These are phyloP conservation scores for Polyrhizophydium stewartii DNA, from an alignment of 371 early-diverging fungal genomes.

Conservation along the genomic window DNA sequence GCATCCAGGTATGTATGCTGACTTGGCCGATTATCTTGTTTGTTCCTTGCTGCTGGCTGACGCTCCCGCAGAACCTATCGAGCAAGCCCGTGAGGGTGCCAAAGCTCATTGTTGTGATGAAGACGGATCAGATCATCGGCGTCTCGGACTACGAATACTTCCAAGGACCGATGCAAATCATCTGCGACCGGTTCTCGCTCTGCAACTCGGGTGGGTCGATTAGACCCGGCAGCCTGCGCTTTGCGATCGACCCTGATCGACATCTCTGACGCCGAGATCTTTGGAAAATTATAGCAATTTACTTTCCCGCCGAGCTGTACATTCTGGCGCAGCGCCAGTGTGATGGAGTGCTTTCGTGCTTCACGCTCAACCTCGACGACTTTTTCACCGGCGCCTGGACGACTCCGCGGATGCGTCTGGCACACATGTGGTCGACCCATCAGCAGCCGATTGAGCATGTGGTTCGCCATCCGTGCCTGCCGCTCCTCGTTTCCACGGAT, in stretches of 20 bases:
- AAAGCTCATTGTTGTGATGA: conserved; percentile 62
- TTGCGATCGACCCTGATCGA: too few relatives aligned
- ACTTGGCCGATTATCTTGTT: background rate
- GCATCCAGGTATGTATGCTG: conserved; percentile 56
- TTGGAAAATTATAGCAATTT: conserved; percentile 35
- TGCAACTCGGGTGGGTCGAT: conserved; percentile 6
- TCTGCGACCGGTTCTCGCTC: conserved; percentile 41
- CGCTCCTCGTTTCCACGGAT: conserved; percentile 13
- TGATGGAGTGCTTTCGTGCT: conserved; percentile 62
- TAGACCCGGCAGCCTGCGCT: too few relatives aligned
- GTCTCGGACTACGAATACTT: conserved; percentile 58
- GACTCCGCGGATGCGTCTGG: conserved; percentile 52
- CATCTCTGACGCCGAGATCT: background rate
- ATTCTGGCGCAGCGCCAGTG: conserved; percentile 52
- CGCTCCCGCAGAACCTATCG: conserved; percentile 48
- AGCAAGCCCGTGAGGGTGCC: conserved; percentile 59
- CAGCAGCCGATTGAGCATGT: conserved; percentile 39
- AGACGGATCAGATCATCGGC: conserved; percentile 56
- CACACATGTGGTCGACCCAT: conserved; percentile 69
- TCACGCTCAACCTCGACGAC: conserved; percentile 70
- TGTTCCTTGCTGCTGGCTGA: background rate
- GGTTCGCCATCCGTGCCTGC: conserved; percentile 27
- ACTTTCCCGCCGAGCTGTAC: conserved; percentile 65
- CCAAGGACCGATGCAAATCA: conserved; percentile 47
- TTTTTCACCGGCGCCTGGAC: conserved; percentile 65